These are phyloP conservation scores for Agaricus blazei DNA, from an alignment of 768 basidiomycete genomes.

Conservation along the genomic window DNA sequence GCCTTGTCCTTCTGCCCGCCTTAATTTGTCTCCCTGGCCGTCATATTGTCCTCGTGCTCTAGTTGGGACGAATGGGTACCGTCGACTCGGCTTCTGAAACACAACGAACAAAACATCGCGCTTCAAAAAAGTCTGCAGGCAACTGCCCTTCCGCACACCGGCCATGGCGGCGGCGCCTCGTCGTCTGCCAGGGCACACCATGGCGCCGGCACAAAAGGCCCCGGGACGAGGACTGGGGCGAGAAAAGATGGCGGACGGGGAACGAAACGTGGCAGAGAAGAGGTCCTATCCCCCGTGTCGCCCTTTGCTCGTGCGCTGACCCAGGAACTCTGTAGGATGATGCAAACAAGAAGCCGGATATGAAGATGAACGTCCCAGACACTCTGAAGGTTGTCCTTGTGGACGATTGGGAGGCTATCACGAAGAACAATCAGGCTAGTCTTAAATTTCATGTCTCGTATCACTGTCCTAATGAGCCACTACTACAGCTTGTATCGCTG, in stretches of 20 bases:
- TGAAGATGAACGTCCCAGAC: constrained; percentile 89
- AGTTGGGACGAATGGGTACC: constrained; percentile 99
- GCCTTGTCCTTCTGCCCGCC: not conserved
- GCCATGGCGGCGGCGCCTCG: constrained; percentile 1
- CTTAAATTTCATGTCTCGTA: not conserved
- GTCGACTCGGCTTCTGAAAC: constrained; percentile 72
- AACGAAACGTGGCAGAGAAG: constrained; percentile 70
- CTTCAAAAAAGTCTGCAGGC: constrained; percentile 65
- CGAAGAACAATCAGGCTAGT: constrained; percentile 85
- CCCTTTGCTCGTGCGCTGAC: not conserved
- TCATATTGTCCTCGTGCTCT: not conserved
- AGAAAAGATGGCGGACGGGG: constrained; percentile 63
- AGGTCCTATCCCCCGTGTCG: constrained; percentile 36
- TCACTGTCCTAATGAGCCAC: not conserved
- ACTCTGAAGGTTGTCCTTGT: constrained; percentile 84
- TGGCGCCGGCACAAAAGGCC: constrained; percentile 18
- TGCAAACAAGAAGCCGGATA: constrained; percentile 72
- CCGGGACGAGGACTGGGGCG: constrained; percentile 19
- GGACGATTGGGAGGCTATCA: constrained; percentile 97
- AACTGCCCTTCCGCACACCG: not conserved
- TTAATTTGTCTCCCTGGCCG: not conserved
- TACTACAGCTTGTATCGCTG: constrained; percentile 71
- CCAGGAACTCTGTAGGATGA: constrained; percentile 54
- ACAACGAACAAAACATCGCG: constrained; percentile 73
- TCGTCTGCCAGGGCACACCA: not conserved